Percentiles rank a stretch among this genome's conserved stretches.
phyloP scores from a whole-genome alignment of 257 asterid genomes.

The Salvia rosmarinus region DNA sequence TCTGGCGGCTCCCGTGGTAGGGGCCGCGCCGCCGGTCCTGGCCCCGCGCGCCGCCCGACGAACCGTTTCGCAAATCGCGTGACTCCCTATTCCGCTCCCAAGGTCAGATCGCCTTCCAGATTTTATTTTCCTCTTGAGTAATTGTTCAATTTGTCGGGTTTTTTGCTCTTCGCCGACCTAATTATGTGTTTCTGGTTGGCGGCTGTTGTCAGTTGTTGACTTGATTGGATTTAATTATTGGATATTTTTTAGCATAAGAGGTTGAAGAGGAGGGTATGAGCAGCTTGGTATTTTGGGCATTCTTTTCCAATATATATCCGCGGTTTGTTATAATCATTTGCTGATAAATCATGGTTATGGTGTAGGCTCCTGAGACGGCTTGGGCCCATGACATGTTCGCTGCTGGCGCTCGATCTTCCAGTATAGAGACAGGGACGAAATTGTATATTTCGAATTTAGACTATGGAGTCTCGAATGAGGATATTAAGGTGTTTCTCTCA shows the following conservation, averaged over 20 bases:
- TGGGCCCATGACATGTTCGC: constrained; percentile 88
- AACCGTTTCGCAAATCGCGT: constrained; percentile 70
- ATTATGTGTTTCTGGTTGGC: neutral
- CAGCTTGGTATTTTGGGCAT: neutral
- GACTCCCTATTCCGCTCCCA: constrained; percentile 62
- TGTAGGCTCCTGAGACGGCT: constrained; percentile 82
- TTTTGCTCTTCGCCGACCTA: neutral
- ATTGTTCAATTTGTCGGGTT: neutral
- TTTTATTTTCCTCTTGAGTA: neutral
- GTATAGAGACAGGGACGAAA: constrained; percentile 95
- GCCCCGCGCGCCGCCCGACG: constrained; percentile 73
- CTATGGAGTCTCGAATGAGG: constrained; percentile 88
- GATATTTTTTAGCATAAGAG: neutral
- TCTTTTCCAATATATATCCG: neutral
- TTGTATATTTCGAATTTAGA: constrained; percentile 92
- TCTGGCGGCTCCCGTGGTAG: constrained; percentile 51
- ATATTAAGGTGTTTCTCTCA: constrained; percentile 63
- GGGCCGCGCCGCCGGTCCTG: constrained; percentile 70
- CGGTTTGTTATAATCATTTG: neutral
- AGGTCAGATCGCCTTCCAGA: constrained; percentile 60
- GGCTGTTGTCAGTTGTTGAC: neutral
- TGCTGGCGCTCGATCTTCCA: constrained; percentile 59
- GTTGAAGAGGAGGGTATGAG: neutral
- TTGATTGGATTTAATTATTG: neutral
- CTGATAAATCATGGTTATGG: constrained; percentile 23